These are phyloP conservation scores for Dicorynia guianensis DNA, from an alignment of 306 rosid species.

Conservation along the genomic window DNA sequence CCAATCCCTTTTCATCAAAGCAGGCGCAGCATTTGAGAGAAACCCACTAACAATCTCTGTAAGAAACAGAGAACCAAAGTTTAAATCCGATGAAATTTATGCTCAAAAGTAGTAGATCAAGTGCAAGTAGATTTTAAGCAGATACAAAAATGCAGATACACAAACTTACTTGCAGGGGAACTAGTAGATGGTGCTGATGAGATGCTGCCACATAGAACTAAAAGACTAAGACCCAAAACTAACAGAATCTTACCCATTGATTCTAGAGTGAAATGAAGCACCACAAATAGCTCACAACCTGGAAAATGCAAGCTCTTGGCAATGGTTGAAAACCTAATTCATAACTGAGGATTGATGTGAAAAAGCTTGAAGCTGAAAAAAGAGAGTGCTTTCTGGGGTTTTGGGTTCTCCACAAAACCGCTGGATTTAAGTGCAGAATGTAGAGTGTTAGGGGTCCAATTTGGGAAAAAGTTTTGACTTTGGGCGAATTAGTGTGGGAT, in stretches of 20 bases:
- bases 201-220: constrained; percentile 51
- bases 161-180: constrained; percentile 76
- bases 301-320: constrained; percentile 45
- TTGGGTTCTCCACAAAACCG: constrained; percentile 34
- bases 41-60: constrained; percentile 73
- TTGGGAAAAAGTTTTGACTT: no score
- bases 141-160: no score
- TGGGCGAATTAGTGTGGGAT: no score
- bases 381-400: not conserved
- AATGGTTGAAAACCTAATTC: constrained; percentile 63
- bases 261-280: constrained; percentile 30
- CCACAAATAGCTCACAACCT: constrained; percentile 9
- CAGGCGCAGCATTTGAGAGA: constrained; percentile 72
- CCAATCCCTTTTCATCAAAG: constrained; percentile 77
- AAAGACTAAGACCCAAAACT: constrained; percentile 50
- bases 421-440: constrained; percentile 43
- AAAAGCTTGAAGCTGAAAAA: constrained; percentile 24
- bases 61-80: constrained; percentile 28
- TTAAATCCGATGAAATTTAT: constrained; percentile 9
- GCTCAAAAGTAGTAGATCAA: constrained; percentile 40
- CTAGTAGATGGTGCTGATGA: constrained; percentile 61
- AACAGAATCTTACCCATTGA: constrained; percentile 60
- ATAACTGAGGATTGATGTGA: constrained; percentile 22
- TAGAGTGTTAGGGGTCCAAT: no score
- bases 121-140: constrained; percentile 13